Evolutionary conservation across 257 asterid genomes (phyloP).

Genomic region (Asclepias syriaca): DNA sequence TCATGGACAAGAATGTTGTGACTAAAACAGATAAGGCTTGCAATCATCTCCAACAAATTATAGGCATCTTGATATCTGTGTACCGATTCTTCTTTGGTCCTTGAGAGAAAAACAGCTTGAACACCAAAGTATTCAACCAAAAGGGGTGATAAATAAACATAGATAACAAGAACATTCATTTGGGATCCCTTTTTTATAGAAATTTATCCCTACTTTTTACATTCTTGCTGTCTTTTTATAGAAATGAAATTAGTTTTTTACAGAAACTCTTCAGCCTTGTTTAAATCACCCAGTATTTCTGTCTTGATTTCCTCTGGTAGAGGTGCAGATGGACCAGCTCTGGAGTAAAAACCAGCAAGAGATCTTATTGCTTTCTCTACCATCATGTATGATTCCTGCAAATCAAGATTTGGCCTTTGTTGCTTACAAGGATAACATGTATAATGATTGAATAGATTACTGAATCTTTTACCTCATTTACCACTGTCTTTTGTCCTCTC

Average conservation of each 20-base stretch:
- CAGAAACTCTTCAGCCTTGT: slow-evolving; percentile 53
- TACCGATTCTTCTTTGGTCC: not conserved
- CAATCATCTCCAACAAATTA: not conserved
- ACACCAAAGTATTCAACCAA: not conserved
- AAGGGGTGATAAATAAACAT: not conserved
- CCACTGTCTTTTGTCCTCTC: slow-evolving; percentile 68
- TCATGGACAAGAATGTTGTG: not conserved
- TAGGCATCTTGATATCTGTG: not conserved
- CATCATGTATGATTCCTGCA: slow-evolving; percentile 80
- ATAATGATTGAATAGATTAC: too few relatives aligned
- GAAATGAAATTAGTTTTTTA: slow-evolving; percentile 14
- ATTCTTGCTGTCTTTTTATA: not conserved
- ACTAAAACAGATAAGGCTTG: not conserved
- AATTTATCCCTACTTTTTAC: not conserved
- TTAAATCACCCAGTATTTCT: slow-evolving; percentile 53
- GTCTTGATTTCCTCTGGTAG: slow-evolving; percentile 60
- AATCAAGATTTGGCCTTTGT: too few relatives aligned
- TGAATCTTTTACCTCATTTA: slow-evolving; percentile 49
- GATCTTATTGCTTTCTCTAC: slow-evolving; percentile 82
- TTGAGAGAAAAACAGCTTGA: not conserved
- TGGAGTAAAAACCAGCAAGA: slow-evolving; percentile 75
- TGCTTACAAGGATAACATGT: too few relatives aligned
- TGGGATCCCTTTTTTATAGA: not conserved
- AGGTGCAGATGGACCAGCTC: slow-evolving; percentile 84
- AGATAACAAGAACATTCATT: not conserved